Base-by-base conservation (phyloP, 2,329 filamentous ascomycete species). In the Fusarium beomiforme region DNA sequence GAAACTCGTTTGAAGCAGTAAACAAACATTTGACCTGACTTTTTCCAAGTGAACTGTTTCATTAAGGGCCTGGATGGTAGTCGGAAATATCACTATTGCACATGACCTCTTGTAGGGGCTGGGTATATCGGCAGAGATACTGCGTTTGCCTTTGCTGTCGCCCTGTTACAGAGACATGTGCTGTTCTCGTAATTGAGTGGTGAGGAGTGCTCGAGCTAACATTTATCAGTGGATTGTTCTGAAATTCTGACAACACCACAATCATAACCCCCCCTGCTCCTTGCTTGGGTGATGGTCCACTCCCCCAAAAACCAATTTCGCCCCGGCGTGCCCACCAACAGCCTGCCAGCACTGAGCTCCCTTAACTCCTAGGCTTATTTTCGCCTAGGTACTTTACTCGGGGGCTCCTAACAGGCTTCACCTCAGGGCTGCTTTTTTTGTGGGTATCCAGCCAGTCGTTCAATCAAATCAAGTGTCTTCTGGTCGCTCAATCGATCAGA, bases 371-470 rank as follows among this genome's bases (percentile, higher is more conserved):
- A 49, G 56, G 51, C 64, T 61, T 66, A 54, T 61, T 67, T 24
- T 72, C 67, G 66, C 70, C 62, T 58, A 29, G 29, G 29, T 29
- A 29, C 29, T 10, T 29, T 29, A 34, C 61, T 65, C 42, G 57
- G 53, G 62, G 69, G 66, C 70, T 62, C 29, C 67, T 10, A 71
- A 70, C 66, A 70, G 62, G 70, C 65, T 74, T 73, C 73, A 70
- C 71, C 73, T 75, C 73, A 75, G 65, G 70, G 70, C 63, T 71
- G 60, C 64, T 56, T 71, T 64, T 64, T 73, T 71, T 72, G 70
- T 76, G 64, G 64, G 47, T 23, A 54, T 29, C 26, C 59, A 71
- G 59, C 67, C 69, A 71, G 47, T 62, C 69, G 59, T 70, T 67
- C 71, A 72, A 75, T 75, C 70, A 73, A 64, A 59, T 44, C 39